Base-by-base conservation (phyloP, 805 yeast genomes). In the Danielia oregonensis region DNA sequence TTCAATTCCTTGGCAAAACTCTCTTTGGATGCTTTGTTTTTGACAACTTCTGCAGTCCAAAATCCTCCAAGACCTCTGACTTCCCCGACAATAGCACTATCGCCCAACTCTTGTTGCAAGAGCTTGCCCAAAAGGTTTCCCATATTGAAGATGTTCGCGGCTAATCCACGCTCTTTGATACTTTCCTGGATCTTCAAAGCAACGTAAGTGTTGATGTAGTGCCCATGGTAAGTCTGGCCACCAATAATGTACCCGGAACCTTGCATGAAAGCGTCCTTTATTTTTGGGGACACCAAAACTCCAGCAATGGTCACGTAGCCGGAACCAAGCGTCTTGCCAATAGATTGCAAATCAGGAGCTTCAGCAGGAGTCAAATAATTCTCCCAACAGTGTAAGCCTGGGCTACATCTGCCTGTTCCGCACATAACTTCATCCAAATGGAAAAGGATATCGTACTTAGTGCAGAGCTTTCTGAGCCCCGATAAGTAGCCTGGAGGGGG, bases 61-160 rank as follows among this genome's bases (percentile, higher is more conserved):
- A 78, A 78, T 28, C 76, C 72, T 39, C 82, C 83, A 35, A 74
- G 60, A 34, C 84, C 84, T 57, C 84, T 69, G 23, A 78, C 68
- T 44, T 76, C 79, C 36, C 81, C 83, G 14, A 65, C 78, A n/a
- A 52, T 26, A 11, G 35, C 29, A 12, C 24, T 12, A 15, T 18
- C 24, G 6, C 17, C 35, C 26, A 43, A 32, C 17, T 43, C 45
- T 7, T 31, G 24, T 7, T 27, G 13, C 32, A 74, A 44, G 24
- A 47, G 39, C 17, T 51, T 48, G 34, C 74, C 74, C 46, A 74
- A 49, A 39, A 67, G 63, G 38, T 59, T 60, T 42, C 79, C 79
- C 25, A 58, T 58, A 22, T 56, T 55, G 26, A 54, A 57, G 36
- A 69, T 65, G 49, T 72, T 74, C 15, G 53, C 58, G 21, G 68